Conservation (phyloP, 352 stramenopile genomes). For the Hyaloperonospora brassicae region DNA sequence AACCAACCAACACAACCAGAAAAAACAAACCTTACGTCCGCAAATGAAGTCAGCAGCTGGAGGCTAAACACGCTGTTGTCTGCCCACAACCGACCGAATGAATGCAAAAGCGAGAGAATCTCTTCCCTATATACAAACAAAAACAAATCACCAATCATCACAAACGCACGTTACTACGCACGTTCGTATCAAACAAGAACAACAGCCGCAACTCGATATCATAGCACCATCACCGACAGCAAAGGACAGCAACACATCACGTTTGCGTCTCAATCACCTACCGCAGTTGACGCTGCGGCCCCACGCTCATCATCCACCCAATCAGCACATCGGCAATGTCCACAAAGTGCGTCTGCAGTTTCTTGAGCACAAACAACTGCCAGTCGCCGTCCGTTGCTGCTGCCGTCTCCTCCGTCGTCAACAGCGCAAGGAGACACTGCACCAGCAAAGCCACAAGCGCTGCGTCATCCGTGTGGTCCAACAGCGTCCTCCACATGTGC, state of each 20-base stretch:
- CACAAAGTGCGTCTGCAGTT: constrained; percentile 61
- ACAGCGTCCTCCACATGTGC: constrained; percentile 39
- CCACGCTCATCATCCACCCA: constrained; percentile 53
- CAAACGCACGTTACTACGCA: no score
- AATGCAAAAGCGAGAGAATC: constrained; percentile 41
- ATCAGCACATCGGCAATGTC: constrained; percentile 63
- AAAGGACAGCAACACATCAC: no score
- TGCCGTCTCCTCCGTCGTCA: constrained; percentile 10
- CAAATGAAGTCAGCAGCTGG: constrained; percentile 55
- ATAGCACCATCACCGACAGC: no score
- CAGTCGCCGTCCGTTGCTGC: constrained; percentile 11
- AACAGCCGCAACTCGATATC: no score
- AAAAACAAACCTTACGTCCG: constrained; percentile 28
- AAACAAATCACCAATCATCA: not conserved
- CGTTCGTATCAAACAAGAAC: no score
- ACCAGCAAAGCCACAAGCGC: constrained; percentile 37
- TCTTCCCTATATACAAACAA: constrained; percentile 26
- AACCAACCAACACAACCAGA: no score
- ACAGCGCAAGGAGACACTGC: constrained; percentile 21
- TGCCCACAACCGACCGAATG: constrained; percentile 44
- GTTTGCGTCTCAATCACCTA: constrained; percentile 9
- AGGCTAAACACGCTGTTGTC: constrained; percentile 68
- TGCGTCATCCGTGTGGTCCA: constrained; percentile 42
- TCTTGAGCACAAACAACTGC: constrained; percentile 27
- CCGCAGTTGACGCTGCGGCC: constrained; percentile 28